A percentile compares a stretch with the other conserved stretches of the same genome.
Evolutionary conservation across 1,139 yeast genomes (phyloP).

Genomic region (Taphrina betulina): DNA sequence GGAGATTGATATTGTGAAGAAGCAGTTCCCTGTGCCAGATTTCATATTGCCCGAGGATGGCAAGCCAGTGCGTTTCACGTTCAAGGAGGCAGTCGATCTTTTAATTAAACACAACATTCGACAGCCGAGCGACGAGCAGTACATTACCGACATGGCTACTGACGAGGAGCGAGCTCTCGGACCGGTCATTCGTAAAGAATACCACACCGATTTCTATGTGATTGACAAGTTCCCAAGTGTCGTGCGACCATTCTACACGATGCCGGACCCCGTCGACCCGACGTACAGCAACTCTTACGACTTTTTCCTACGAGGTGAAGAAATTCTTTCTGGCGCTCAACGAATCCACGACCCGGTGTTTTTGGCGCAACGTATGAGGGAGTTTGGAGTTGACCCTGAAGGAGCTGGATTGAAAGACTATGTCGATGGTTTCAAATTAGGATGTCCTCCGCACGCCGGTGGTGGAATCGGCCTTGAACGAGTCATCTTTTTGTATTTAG

Average conservation of each 20-base stretch:
- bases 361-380: slow-evolving; percentile 74
- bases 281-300: slow-evolving; percentile 62
- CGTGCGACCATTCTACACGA: slow-evolving; percentile 96
- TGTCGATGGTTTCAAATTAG: slow-evolving; percentile 86
- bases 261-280: slow-evolving; percentile 94
- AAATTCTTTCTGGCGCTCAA: slow-evolving; percentile 96
- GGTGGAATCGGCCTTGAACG: slow-evolving; percentile 99
- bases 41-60: slow-evolving; percentile 78
- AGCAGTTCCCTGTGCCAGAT: slow-evolving; percentile 96
- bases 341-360: slow-evolving; percentile 93
- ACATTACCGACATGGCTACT: slow-evolving; percentile 65
- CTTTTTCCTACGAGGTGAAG: slow-evolving; percentile 99
- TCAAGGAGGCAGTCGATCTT: slow-evolving; percentile 85
- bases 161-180: slow-evolving; percentile 94
- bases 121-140: slow-evolving; percentile 44
- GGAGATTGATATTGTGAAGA: slow-evolving; percentile 87
- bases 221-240: slow-evolving; percentile 97
- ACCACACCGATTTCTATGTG: slow-evolving; percentile 95
- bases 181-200: slow-evolving; percentile 83
- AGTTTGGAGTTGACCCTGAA: slow-evolving; percentile 76
- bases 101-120: slow-evolving; percentile 67
- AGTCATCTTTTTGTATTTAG: slow-evolving; percentile 96
- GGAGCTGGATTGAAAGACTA: slow-evolving; percentile 85
- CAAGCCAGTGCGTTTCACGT: slow-evolving; percentile 85
- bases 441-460: slow-evolving; percentile 99